phyloP scores from a whole-genome alignment of 768 basidiomycete species.

The Russula vinacea region DNA sequence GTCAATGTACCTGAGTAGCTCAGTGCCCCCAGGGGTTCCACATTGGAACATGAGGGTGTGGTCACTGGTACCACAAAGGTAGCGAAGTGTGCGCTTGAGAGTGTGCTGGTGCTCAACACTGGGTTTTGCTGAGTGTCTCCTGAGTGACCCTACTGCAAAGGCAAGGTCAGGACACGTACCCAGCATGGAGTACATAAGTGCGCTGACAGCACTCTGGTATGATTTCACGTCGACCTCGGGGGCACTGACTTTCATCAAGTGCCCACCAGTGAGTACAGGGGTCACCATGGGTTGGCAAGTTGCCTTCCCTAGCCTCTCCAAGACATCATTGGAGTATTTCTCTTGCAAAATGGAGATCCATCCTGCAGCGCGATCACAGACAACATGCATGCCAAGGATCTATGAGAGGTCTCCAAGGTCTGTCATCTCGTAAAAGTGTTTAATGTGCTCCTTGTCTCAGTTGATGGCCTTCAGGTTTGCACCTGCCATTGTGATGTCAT shows the following conservation, averaged over 20 bases:
- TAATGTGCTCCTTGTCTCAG: no score
- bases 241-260: not conserved
- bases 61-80: not conserved
- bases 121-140: conserved; percentile 37
- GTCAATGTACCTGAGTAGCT: not conserved
- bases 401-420: no score
- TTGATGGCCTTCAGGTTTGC: no score
- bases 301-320: not conserved
- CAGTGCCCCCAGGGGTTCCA: not conserved
- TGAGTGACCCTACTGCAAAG: conserved; percentile 24
- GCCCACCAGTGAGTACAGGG: not conserved
- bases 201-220: not conserved
- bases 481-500: not conserved
- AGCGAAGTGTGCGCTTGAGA: conserved; percentile 21
- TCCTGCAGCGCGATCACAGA: no score
- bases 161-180: conserved; percentile 40
- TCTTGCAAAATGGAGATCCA: no score
- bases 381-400: no score
- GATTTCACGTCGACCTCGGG: not conserved
- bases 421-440: no score
- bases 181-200: not conserved
- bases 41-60: not conserved
- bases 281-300: not conserved
- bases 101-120: conserved; percentile 35
- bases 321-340: no score